Conservation (phyloP, 1,139 yeast species). For the Scheffersomyces titani region DNA sequence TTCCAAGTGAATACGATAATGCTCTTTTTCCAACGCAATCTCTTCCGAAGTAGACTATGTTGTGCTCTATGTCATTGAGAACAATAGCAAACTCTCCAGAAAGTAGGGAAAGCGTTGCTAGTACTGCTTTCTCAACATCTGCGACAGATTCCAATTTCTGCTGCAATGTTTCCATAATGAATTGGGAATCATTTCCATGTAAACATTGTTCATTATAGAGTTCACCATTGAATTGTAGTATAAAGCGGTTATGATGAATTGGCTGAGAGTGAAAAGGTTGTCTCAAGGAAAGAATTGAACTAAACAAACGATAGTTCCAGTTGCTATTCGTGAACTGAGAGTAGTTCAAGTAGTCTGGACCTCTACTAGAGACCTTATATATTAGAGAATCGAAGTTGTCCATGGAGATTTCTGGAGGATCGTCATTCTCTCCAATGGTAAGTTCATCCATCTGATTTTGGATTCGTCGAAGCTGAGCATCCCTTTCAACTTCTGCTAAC, state of each 20-base stretch:
- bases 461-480: slow-evolving; percentile 3
- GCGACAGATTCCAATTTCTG: slow-evolving; percentile 8
- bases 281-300: slow-evolving; percentile 78
- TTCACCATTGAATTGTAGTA: slow-evolving; percentile 86
- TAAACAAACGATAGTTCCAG: slow-evolving; percentile 37
- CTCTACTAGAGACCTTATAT: slow-evolving; percentile 17
- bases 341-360: slow-evolving; percentile 20
- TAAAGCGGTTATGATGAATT: slow-evolving; percentile 20
- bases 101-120: slow-evolving; percentile 36
- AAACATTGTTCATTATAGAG: slow-evolving; percentile 62
- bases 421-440: not conserved
- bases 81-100: slow-evolving; percentile 84
- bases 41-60: slow-evolving; percentile 71
- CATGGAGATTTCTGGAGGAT: not conserved
- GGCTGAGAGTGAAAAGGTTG: slow-evolving; percentile 82
- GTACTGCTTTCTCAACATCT: slow-evolving; percentile 27
- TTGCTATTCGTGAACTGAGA: slow-evolving; percentile 10
- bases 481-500: slow-evolving; percentile 16
- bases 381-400: slow-evolving; percentile 2
- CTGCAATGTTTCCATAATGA: slow-evolving; percentile 21
- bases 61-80: slow-evolving; percentile 39
- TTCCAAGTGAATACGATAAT: slow-evolving; percentile 44
- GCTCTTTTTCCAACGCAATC: slow-evolving; percentile 84
- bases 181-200: slow-evolving; percentile 36
- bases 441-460: slow-evolving; percentile 6